Conservation (phyloP, 2,329 filamentous ascomycete species). For the Coleophoma crateriformis region DNA sequence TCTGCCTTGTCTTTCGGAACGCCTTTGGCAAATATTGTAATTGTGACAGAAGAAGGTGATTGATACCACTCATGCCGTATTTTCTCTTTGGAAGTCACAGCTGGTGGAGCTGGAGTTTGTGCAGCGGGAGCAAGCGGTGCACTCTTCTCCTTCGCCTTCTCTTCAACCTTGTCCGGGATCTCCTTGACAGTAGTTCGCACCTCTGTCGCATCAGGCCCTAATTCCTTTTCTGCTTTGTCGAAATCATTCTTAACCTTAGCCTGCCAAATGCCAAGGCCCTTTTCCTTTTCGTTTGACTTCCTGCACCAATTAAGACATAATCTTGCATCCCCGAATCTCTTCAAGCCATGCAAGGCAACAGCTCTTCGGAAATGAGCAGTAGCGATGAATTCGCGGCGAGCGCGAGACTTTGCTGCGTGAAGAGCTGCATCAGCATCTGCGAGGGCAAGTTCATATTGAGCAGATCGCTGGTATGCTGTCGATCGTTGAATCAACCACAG, state of each 20-base stretch:
- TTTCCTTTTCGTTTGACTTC: constrained; percentile 45
- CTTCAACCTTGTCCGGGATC: constrained; percentile 39
- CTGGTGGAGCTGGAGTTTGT: constrained; percentile 29
- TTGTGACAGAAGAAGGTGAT: constrained; percentile 50
- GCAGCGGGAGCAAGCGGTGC: constrained; percentile 3
- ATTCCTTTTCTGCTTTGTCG: constrained; percentile 33
- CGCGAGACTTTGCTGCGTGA: constrained; percentile 57
- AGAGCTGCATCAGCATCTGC: constrained; percentile 65
- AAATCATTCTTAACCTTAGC: constrained; percentile 48
- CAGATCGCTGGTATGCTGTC: constrained; percentile 66
- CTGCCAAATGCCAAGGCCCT: constrained; percentile 51
- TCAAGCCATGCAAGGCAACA: constrained; percentile 65
- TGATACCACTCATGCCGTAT: constrained; percentile 68
- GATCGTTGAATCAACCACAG: constrained; percentile 79
- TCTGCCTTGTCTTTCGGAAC: constrained; percentile 50
- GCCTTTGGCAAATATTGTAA: constrained; percentile 62
- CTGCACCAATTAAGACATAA: constrained; percentile 58
- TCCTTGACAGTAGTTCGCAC: constrained; percentile 41
- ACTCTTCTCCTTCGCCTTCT: constrained; percentile 18
- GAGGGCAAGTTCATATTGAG: constrained; percentile 58
- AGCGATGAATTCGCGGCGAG: constrained; percentile 68
- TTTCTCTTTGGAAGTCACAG: constrained; percentile 36
- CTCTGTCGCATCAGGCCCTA: constrained; percentile 40
- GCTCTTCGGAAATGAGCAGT: constrained; percentile 79
- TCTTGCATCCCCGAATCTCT: constrained; percentile 68